These are phyloP conservation scores for Fusarium coicis DNA, from an alignment of 2,329 filamentous ascomycete genomes.

Conservation along the genomic window DNA sequence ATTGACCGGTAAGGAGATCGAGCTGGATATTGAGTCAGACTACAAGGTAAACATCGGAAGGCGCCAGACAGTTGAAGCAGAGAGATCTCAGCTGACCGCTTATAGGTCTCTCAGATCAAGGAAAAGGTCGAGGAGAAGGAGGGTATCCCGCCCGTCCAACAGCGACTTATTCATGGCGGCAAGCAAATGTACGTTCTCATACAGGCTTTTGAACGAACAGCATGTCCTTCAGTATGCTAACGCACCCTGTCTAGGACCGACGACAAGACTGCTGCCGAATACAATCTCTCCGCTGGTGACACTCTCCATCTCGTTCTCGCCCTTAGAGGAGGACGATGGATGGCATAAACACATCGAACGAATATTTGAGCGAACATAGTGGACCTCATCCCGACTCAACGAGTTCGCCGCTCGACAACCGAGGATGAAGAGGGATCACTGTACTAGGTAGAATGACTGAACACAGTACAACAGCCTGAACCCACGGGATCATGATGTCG, in stretches of 20 bases:
- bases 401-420: neutral
- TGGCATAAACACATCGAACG: conserved; percentile 23
- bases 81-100: conserved; percentile 10
- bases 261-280: conserved; percentile 92
- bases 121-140: conserved; percentile 99
- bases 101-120: conserved; percentile 92
- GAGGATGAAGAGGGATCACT: conserved; percentile 21
- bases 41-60: conserved; percentile 76
- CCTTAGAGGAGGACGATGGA: conserved; percentile 77
- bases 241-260: conserved; percentile 73
- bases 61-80: neutral
- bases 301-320: conserved; percentile 96
- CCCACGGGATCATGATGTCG: conserved; percentile 12
- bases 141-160: conserved; percentile 95
- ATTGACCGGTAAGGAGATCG: conserved; percentile 98
- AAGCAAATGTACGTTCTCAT: conserved; percentile 85
- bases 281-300: conserved; percentile 89
- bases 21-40: conserved; percentile 93
- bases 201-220: neutral
- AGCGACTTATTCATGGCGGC: conserved; percentile 93
- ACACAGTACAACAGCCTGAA: conserved; percentile 11
- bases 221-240: neutral
- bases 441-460: conserved; percentile 13
- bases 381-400: neutral
- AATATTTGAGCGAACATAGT: conserved; percentile 5